phyloP scores from a whole-genome alignment of 2,329 filamentous ascomycete genomes.

The Cadophora gregata region DNA sequence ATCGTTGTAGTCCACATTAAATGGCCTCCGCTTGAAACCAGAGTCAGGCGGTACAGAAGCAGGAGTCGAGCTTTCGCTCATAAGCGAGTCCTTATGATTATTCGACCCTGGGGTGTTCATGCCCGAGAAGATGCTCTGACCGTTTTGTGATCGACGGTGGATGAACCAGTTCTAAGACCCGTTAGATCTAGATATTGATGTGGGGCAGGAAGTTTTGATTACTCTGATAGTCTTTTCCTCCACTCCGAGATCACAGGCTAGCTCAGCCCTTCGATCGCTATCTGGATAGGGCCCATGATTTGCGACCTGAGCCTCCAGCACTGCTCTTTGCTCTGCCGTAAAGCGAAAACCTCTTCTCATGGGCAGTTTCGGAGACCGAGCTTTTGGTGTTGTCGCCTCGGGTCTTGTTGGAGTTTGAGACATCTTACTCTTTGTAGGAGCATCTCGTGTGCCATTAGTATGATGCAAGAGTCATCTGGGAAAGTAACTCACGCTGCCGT shows the following conservation, averaged over 20 bases:
- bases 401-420: background rate
- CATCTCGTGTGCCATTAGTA: background rate
- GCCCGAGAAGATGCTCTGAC: background rate
- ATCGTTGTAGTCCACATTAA: background rate
- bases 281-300: constrained; percentile 18
- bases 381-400: background rate
- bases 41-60: background rate
- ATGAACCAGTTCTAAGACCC: constrained; percentile 24
- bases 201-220: background rate
- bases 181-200: constrained; percentile 1
- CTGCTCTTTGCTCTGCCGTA: constrained; percentile 11
- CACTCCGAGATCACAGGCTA: constrained; percentile 20
- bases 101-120: background rate
- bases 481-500: background rate
- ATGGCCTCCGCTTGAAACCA: background rate
- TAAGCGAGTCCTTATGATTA: background rate
- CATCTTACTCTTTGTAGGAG: constrained; percentile 14
- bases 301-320: constrained; percentile 21
- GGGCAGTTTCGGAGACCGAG: constrained; percentile 11
- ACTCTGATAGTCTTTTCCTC: constrained; percentile 26
- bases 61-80: constrained; percentile 1
- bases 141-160: constrained; percentile 17
- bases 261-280: constrained; percentile 10
- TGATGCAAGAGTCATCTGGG: background rate
- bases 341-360: constrained; percentile 19